These are phyloP conservation scores for Cyberlindnera euphorbiae DNA, from an alignment of 805 yeast species.

Conservation along the genomic window DNA sequence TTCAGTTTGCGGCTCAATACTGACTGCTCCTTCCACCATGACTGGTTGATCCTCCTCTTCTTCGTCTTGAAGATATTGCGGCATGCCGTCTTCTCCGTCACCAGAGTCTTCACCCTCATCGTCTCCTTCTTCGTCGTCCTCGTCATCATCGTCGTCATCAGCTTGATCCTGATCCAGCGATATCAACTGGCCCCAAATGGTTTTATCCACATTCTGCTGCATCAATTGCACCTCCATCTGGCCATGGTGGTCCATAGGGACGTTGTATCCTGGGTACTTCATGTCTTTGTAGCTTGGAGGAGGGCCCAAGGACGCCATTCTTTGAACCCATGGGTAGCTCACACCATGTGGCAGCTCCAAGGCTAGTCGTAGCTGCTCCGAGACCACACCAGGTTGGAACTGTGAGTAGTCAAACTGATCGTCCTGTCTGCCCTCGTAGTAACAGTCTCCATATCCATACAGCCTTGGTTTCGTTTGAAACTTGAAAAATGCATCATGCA, in stretches of 20 bases:
- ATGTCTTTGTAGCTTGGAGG: slow-evolving; percentile 79
- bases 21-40: slow-evolving; percentile 9
- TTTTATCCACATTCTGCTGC: slow-evolving; percentile 11
- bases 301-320: slow-evolving; percentile 66
- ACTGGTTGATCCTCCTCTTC: slow-evolving; percentile 7
- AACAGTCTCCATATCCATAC: slow-evolving; percentile 68
- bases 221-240: slow-evolving; percentile 13
- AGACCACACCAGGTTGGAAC: slow-evolving; percentile 63
- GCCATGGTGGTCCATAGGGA: slow-evolving; percentile 36
- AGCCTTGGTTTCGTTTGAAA: slow-evolving; percentile 70
- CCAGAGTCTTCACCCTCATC: slow-evolving; percentile 17
- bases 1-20: too few relatives aligned
- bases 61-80: slow-evolving; percentile 4
- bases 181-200: slow-evolving; percentile 15
- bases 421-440: slow-evolving; percentile 69
- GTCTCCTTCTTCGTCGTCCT: slow-evolving; percentile 23
- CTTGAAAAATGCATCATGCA: slow-evolving; percentile 85
- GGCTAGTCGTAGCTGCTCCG: slow-evolving; percentile 59
- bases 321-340: slow-evolving; percentile 67
- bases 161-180: slow-evolving; percentile 30
- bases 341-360: slow-evolving; percentile 55
- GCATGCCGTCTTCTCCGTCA: slow-evolving; percentile 23
- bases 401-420: slow-evolving; percentile 39
- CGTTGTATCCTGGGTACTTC: slow-evolving; percentile 49
- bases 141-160: slow-evolving; percentile 22